phyloP scores from a whole-genome alignment of 179 eudicot genomes.

The Beta lomatogona region DNA sequence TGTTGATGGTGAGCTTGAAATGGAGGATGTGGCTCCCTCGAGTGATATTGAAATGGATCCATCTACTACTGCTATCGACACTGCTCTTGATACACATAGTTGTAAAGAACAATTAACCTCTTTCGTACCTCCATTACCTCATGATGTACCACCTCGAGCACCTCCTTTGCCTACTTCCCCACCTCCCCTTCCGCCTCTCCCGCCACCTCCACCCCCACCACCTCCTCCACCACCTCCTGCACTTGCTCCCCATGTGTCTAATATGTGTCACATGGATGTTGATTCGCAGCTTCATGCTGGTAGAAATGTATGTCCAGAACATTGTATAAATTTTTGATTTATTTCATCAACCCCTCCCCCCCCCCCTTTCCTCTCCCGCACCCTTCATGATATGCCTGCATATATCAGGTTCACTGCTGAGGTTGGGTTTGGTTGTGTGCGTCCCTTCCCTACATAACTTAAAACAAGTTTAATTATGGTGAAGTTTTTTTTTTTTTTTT shows the following conservation, averaged over 20 bases:
- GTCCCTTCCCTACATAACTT: no score
- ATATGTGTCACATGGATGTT: constrained; percentile 39
- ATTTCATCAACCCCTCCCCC: neutral
- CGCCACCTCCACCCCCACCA: constrained; percentile 49
- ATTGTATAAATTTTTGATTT: neutral
- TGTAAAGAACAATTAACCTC: constrained; percentile 39
- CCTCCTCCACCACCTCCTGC: constrained; percentile 49
- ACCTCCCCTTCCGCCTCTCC: constrained; percentile 54
- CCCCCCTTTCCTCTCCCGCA: neutral
- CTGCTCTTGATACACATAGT: constrained; percentile 38
- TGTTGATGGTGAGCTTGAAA: constrained; percentile 99
- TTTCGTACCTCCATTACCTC: constrained; percentile 53
- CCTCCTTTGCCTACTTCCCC: constrained; percentile 71
- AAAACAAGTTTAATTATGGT: no score
- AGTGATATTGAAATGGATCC: constrained; percentile 50
- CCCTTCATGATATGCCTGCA: neutral
- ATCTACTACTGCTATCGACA: constrained; percentile 23
- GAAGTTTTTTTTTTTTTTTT: no score
- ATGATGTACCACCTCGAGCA: constrained; percentile 53
- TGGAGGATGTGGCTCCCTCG: constrained; percentile 93
- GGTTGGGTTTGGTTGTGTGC: no score
- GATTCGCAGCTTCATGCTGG: constrained; percentile 50
- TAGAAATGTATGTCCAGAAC: constrained; percentile 44
- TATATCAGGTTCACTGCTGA: no score
- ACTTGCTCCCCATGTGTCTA: constrained; percentile 28